A percentile compares a stretch with the other conserved stretches of the same genome.
phyloP scores from a whole-genome alignment of 169 alveolate species.

The Cryptosporidium tyzzeri region DNA sequence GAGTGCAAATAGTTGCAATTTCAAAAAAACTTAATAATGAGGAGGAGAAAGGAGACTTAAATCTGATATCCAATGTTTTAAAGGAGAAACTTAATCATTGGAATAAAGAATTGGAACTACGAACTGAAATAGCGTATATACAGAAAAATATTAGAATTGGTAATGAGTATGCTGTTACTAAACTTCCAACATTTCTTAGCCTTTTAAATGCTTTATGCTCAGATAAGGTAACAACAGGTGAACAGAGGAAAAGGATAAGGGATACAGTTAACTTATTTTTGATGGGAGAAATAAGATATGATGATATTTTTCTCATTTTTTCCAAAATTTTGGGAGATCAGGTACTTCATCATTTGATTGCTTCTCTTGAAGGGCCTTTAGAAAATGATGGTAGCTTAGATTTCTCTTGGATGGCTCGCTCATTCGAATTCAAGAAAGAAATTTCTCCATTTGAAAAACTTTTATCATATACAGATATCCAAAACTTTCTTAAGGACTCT shows the following conservation, averaged over 20 bases:
- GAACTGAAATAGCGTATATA: neutral
- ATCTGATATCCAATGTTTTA: neutral
- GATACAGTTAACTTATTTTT: slow-evolving; percentile 89
- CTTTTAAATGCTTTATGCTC: slow-evolving; percentile 88
- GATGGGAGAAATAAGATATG: slow-evolving; percentile 88
- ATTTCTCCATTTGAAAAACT: neutral
- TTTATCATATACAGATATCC: slow-evolving; percentile 1
- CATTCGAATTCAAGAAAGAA: slow-evolving; percentile 32
- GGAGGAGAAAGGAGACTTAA: slow-evolving; percentile 15
- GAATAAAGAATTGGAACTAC: slow-evolving; percentile 39
- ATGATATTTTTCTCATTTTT: slow-evolving; percentile 89
- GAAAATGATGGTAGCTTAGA: slow-evolving; percentile 1
- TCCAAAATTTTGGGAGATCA: slow-evolving; percentile 84
- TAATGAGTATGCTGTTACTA: slow-evolving; percentile 6
- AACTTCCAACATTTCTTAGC: slow-evolving; percentile 88
- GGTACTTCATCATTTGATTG: slow-evolving; percentile 60
- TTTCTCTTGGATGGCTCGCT: slow-evolving; percentile 43
- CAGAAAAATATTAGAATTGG: slow-evolving; percentile 10
- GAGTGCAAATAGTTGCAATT: slow-evolving; percentile 48
- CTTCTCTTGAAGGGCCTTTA: neutral
- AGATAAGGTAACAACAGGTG: slow-evolving; percentile 89
- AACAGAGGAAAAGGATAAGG: slow-evolving; percentile 90
- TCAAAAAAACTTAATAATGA: slow-evolving; percentile 14
- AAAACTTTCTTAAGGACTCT: slow-evolving; percentile 5
- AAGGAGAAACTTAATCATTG: slow-evolving; percentile 30